phyloP scores from a whole-genome alignment of 2,329 filamentous ascomycete species.

The Exophiala sp. region DNA sequence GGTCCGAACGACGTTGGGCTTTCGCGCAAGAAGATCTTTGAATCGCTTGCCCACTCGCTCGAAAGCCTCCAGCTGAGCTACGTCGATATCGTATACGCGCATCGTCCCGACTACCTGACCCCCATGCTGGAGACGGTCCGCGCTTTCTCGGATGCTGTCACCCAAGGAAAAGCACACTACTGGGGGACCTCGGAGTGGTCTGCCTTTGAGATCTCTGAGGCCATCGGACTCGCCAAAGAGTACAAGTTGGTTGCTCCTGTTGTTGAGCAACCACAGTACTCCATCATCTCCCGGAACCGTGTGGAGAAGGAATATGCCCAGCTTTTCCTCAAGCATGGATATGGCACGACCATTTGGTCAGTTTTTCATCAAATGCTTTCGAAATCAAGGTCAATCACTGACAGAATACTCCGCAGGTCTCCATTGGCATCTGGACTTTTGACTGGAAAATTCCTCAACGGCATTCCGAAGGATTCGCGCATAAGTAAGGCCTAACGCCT shows the following conservation, averaged over 20 bases:
- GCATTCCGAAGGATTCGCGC: slow-evolving; percentile 57
- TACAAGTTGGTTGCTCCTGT: slow-evolving; percentile 60
- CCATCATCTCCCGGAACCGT: slow-evolving; percentile 58
- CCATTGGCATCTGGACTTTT: slow-evolving; percentile 60
- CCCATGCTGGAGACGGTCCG: slow-evolving; percentile 70
- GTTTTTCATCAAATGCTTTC: too few species aligned
- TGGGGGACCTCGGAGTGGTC: slow-evolving; percentile 69
- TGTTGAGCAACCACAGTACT: slow-evolving; percentile 66
- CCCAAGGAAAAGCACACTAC: slow-evolving; percentile 65
- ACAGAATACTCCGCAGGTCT: too few species aligned
- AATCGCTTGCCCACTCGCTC: slow-evolving; percentile 59
- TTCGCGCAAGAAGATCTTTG: slow-evolving; percentile 67
- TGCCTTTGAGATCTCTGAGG: slow-evolving; percentile 62
- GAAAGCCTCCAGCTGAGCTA: slow-evolving; percentile 62
- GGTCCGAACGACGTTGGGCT: slow-evolving; percentile 62
- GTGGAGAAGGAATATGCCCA: slow-evolving; percentile 62
- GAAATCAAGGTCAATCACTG: too few species aligned
- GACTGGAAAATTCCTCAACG: slow-evolving; percentile 65
- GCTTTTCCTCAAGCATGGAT: slow-evolving; percentile 57
- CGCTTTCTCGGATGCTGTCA: slow-evolving; percentile 68
- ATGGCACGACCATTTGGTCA: slow-evolving; percentile 63
- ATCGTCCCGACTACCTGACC: too few species aligned
- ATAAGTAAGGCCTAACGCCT: too few species aligned
- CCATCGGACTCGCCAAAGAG: too few species aligned
- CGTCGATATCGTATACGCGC: slow-evolving; percentile 67